A percentile compares a stretch with the other conserved stretches of the same genome.
Conservation (phyloP, 805 yeast species). For the Candida succiphila region DNA sequence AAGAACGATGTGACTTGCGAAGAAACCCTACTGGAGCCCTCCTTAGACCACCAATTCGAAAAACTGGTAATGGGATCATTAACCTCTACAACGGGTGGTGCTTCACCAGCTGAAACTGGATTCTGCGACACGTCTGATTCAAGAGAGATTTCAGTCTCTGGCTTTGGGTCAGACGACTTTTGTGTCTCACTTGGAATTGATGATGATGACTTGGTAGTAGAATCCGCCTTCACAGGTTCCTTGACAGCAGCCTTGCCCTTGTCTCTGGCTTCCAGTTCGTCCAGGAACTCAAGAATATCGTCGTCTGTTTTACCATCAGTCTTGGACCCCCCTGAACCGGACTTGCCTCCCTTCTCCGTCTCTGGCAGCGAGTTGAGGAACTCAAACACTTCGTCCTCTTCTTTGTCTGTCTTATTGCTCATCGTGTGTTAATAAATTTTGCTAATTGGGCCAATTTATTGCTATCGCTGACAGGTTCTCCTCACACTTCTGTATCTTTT, state of each 20-base stretch:
- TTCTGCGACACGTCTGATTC: not conserved
- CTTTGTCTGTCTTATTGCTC: conserved; percentile 20
- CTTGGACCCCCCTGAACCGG: conserved; percentile 12
- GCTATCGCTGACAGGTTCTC: no score
- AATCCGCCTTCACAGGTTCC: conserved; percentile 3
- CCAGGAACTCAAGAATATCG: conserved; percentile 46
- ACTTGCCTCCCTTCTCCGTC: conserved; percentile 22
- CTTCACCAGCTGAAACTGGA: not conserved
- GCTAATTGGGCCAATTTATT: no score
- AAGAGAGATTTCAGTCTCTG: not conserved
- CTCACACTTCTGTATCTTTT: no score
- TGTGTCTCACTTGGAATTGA: not conserved
- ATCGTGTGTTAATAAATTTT: not conserved
- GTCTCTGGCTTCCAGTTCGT: conserved; percentile 62
- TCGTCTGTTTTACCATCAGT: conserved; percentile 32
- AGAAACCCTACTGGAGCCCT: conserved; percentile 56
- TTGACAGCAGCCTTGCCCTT: conserved; percentile 1
- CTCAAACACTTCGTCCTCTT: conserved; percentile 69
- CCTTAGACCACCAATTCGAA: conserved; percentile 66
- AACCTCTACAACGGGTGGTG: conserved; percentile 3
- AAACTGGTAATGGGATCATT: conserved; percentile 57
- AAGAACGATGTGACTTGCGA: conserved; percentile 55
- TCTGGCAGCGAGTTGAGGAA: conserved; percentile 76
- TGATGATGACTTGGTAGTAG: conserved; percentile 1
- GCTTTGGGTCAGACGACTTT: conserved; percentile 1